Base-by-base conservation (phyloP, 495 filamentous ascomycete genomes). In the Hamigera avellanea region DNA sequence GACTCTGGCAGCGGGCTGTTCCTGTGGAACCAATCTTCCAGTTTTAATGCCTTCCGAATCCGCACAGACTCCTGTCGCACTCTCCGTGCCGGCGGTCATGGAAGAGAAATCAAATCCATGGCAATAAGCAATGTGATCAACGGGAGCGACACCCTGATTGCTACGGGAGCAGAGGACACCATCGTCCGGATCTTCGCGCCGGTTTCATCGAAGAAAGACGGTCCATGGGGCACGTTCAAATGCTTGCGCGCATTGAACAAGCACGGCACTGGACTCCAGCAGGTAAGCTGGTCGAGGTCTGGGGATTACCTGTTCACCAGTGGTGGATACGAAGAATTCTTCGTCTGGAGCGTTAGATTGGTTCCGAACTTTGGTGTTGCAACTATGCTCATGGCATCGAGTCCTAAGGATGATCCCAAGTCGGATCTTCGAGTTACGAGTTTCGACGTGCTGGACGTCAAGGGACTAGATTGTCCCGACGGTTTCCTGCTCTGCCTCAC, bases 131-230 rank as follows among this genome's bases (percentile, higher is more conserved):
- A 50, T 1, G 6, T 29, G 1, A 18, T 36, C 4, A 27, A 40
- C 14, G 49, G 41, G 5, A 21, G 13, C 18, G 39, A 34, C 5
- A 56, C 50, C 18, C 46, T 43, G 32, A 55, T 94, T 26, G 88
- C 83, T 1, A 96, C 89, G 0, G 91, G 83, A 0, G 81, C 85
- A 0, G 91, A 96, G 57, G 91, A 96, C 46, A 96, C 93, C 0
- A 63, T 72, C 0, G 80, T 96, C 40, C 73, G 83, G 14, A 70
- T 96, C 16, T 58, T 44, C 26, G 37, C 42, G 15, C 46, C 47
- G 18, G 52, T 36, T 6, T 33, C 33, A 2, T 28, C 50, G n/a
- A 28, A 42, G 4, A 41, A 10, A 9, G 29, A 46, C 35, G 42
- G 40, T 19, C 54, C 49, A 2, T 57, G 45, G 41, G 52, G 50